Base-by-base conservation (phyloP, 2,329 filamentous ascomycete genomes). In the Trichoderma sp. region DNA sequence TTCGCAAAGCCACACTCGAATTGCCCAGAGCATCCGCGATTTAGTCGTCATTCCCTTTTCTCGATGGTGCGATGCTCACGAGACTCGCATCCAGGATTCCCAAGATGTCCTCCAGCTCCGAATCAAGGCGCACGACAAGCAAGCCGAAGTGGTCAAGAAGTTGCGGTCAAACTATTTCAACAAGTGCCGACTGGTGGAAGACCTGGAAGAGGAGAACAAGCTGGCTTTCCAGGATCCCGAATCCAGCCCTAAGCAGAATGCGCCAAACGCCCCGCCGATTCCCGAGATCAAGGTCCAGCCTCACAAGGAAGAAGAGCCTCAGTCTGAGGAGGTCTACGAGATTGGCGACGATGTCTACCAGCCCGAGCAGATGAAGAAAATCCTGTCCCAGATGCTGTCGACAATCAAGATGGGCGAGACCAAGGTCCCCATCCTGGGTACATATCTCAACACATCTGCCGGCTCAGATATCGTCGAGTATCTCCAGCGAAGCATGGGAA, bases 201-300 rank as follows among this genome's bases (percentile, higher is more conserved):
- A 99, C 77, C 82, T 98, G 69, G 95, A 99, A 78, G 95, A 99
- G 80, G 96, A 99, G 83, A 97, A 97, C 79, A 98, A 99, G 81
- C 86, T 99, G 66, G 95, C 94, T 45, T 99, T 99, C 80, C 93
- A 97, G 78, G 93, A 94, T 72, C 93, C 93, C 2, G 87, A 90
- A 74, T 83, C 79, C 37, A 93, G 91, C 78, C 90, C 91, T 3
- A 84, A 89, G 77, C 84, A 86, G 58, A 29, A 19, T n/a, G 52
- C 57, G 50, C 13, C 61, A 42, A 91, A 54, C n/a, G 52, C 92
- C 45, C 92, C 92, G 65, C 79, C 80, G 39, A 91, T 93, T 48
- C 92, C 92, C 53, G 94, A 93, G 76, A 97, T 99, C 80, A 96
- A 97, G 79, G 89, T 98, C 48, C 89, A 91, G 22, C 85, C 90